Percentiles rank a stretch among this genome's conserved stretches.
These are phyloP conservation scores for Citrus medica DNA, from an alignment of 345 rosid species.

Conservation along the genomic window DNA sequence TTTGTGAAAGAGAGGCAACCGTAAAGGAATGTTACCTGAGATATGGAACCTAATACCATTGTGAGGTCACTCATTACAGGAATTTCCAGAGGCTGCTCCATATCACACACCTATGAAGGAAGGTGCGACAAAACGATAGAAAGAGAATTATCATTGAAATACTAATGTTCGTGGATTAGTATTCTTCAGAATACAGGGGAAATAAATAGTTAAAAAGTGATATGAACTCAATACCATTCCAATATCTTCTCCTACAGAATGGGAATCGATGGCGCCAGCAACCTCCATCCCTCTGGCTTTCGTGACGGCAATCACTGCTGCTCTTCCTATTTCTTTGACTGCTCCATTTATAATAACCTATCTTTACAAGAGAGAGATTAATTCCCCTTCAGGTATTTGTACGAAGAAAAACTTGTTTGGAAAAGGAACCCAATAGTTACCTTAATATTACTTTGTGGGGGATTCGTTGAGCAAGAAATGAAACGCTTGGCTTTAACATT, in stretches of 20 bases:
- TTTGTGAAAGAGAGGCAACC: not conserved
- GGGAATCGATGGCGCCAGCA: constrained; percentile 87
- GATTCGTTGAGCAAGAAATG: constrained; percentile 66
- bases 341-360: constrained; percentile 88
- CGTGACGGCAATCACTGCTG: constrained; percentile 80
- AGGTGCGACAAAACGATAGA: not conserved
- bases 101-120: constrained; percentile 57
- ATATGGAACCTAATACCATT: constrained; percentile 92
- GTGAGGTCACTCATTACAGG: constrained; percentile 79
- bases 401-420: not conserved
- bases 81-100: constrained; percentile 85
- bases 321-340: constrained; percentile 89
- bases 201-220: not conserved
- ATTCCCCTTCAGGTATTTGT: not conserved
- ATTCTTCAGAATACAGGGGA: too few species aligned
- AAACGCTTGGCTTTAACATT: constrained; percentile 34
- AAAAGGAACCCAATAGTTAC: constrained; percentile 29
- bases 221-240: constrained; percentile 51
- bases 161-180: not conserved
- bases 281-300: constrained; percentile 95
- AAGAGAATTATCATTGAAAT: not conserved
- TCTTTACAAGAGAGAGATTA: not conserved
- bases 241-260: constrained; percentile 72
- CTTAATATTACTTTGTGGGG: constrained; percentile 76
- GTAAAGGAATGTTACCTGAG: constrained; percentile 55